phyloP scores from a whole-genome alignment of 345 rosid species.

The Salix caprea region DNA sequence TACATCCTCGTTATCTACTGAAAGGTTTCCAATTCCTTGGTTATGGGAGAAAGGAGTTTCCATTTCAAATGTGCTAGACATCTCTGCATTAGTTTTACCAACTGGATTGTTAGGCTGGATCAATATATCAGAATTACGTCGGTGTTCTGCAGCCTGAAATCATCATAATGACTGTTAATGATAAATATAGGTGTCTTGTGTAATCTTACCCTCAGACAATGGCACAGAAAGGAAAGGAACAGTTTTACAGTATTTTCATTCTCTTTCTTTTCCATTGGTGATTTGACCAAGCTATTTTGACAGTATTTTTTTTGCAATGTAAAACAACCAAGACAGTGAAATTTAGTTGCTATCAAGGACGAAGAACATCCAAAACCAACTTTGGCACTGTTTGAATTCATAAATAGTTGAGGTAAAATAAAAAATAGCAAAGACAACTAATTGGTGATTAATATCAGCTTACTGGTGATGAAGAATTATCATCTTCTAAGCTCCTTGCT shows the following conservation, averaged over 20 bases:
- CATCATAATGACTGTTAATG: constrained; percentile 13
- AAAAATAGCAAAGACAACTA: not conserved
- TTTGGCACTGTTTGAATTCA: not conserved
- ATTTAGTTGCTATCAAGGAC: not conserved
- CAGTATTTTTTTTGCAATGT: not conserved
- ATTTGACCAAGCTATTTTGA: not conserved
- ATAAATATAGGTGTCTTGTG: not conserved
- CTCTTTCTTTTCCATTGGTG: not conserved
- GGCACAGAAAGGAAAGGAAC: not conserved
- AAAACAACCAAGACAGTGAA: not conserved
- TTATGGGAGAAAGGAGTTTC: constrained; percentile 36
- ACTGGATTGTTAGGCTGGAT: constrained; percentile 23
- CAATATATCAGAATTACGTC: constrained; percentile 29
- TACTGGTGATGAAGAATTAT: constrained; percentile 40
- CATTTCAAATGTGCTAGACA: constrained; percentile 36
- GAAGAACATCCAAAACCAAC: not conserved
- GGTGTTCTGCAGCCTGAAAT: constrained; percentile 50
- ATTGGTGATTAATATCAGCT: not conserved
- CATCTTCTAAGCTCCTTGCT: constrained; percentile 52
- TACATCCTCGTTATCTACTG: constrained; percentile 39
- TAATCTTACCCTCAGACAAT: not conserved
- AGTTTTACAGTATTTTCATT: not conserved
- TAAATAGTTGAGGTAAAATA: not conserved
- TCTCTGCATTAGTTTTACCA: constrained; percentile 48
- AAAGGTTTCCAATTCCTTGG: constrained; percentile 38